Evolutionary conservation across 805 yeast genomes (phyloP).

Genomic region (Barnettozyma vustinii): DNA sequence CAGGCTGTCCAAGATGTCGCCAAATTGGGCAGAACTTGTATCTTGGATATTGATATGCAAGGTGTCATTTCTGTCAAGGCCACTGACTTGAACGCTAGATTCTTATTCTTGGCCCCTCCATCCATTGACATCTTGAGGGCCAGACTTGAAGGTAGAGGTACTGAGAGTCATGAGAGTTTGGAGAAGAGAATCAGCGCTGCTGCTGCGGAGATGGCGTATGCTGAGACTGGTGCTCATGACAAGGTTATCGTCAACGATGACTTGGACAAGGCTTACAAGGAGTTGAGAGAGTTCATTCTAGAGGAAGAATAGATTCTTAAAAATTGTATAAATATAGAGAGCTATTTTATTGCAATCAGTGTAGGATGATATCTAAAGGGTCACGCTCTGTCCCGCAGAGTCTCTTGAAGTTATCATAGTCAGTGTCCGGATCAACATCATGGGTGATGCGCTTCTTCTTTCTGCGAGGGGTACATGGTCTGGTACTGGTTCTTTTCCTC

Average conservation of each 20-base stretch:
- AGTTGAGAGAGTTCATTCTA: conserved; percentile 74
- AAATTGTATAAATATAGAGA: not conserved
- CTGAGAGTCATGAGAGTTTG: conserved; percentile 84
- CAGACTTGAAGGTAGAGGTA: conserved; percentile 86
- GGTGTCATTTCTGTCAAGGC: conserved; percentile 92
- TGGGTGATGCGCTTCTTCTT: conserved; percentile 5
- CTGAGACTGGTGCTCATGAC: conserved; percentile 91
- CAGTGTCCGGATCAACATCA: conserved; percentile 1
- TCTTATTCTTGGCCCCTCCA: conserved; percentile 88
- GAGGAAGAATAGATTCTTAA: conserved; percentile 22
- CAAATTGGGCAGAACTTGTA: conserved; percentile 66
- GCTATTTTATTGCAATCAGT: not conserved
- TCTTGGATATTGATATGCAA: conserved; percentile 97
- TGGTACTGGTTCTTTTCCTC: not conserved
- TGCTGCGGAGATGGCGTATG: conserved; percentile 78
- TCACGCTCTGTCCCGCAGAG: conserved; percentile 15
- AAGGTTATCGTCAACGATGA: conserved; percentile 84
- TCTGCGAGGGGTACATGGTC: not conserved
- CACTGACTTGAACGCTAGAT: conserved; percentile 79
- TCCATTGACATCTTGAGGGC: conserved; percentile 69
- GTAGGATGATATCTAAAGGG: conserved; percentile 16
- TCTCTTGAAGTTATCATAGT: conserved; percentile 7
- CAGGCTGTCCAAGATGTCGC: conserved; percentile 66
- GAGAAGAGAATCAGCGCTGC: conserved; percentile 87
- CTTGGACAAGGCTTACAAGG: conserved; percentile 78